These are phyloP conservation scores for Trypanosoma vivax DNA, from an alignment of 208 protist genomes.

Conservation along the genomic window DNA sequence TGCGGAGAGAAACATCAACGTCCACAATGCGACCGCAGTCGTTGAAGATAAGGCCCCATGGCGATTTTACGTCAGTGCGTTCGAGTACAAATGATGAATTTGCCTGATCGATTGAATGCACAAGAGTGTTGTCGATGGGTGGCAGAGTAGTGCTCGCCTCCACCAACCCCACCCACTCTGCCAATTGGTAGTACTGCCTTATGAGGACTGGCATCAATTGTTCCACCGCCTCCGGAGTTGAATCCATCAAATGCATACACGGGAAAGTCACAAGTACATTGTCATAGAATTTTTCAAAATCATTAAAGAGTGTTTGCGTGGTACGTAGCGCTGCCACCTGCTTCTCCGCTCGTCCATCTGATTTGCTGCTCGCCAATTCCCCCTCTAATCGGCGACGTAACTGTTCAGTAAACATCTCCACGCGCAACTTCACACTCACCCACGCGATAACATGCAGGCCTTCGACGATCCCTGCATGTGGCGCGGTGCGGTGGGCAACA, in stretches of 20 bases:
- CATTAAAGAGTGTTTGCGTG: conserved; percentile 44
- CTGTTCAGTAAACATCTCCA: conserved; percentile 44
- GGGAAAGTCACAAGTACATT: conserved; percentile 47
- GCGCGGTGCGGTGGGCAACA: conserved; percentile 33
- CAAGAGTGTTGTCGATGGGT: conserved; percentile 31
- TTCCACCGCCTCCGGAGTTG: conserved; percentile 9
- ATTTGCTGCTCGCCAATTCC: conserved; percentile 18
- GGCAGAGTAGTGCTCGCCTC: conserved; percentile 25
- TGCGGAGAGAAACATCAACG: conserved; percentile 53
- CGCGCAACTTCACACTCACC: conserved; percentile 55
- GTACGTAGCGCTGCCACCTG: conserved; percentile 33
- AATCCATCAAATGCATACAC: conserved; percentile 26
- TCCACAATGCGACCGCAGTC: conserved; percentile 47
- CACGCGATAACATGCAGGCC: conserved; percentile 43
- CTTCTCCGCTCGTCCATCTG: conserved; percentile 3
- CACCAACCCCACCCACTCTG: conserved; percentile 46
- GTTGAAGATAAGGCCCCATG: conserved; percentile 73
- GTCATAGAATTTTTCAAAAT: conserved; percentile 48
- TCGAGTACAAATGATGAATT: conserved; percentile 27
- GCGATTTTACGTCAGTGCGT: conserved; percentile 26
- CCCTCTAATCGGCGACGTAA: conserved; percentile 29
- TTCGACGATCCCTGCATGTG: conserved; percentile 37
- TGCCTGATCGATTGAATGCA: conserved; percentile 28
- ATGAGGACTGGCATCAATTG: conserved; percentile 26
- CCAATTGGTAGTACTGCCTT: conserved; percentile 64